A percentile compares a stretch with the other conserved stretches of the same genome.
Conservation (phyloP, 225 moss, liverwort and hornwort genomes). For the Thuidium tamariscinum region DNA sequence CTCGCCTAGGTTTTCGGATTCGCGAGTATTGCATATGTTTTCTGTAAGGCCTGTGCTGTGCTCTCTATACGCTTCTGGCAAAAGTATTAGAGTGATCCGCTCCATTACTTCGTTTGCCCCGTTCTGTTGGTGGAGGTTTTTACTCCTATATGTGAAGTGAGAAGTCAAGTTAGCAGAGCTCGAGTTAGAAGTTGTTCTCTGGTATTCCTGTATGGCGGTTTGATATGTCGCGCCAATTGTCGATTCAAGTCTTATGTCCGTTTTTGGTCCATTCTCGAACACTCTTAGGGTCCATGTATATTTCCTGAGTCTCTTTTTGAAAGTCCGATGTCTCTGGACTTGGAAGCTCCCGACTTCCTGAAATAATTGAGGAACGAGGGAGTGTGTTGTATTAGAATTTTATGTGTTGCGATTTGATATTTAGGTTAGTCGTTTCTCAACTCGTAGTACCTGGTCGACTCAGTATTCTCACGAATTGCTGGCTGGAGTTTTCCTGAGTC, state of each 20-base stretch:
- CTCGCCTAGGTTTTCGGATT: not conserved
- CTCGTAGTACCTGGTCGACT: not conserved
- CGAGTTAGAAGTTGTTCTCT: too few relatives aligned
- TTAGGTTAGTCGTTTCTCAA: not conserved
- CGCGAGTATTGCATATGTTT: accelerated
- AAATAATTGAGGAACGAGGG: not conserved
- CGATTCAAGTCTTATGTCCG: too few relatives aligned
- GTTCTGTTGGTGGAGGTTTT: not conserved
- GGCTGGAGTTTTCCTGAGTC: not conserved
- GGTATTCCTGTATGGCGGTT: too few relatives aligned
- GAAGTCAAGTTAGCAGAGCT: not conserved
- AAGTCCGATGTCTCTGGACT: too few relatives aligned
- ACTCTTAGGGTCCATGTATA: accelerated
- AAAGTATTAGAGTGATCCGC: not conserved
- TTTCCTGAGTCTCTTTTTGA: not conserved
- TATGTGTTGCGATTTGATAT: not conserved
- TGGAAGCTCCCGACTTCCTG: too few relatives aligned
- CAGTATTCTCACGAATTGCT: not conserved
- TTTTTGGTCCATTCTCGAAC: not conserved
- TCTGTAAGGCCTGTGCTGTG: too few relatives aligned
- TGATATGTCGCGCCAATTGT: not conserved
- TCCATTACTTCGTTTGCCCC: too few relatives aligned
- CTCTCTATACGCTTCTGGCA: not conserved
- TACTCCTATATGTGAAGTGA: too few relatives aligned
- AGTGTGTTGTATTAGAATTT: too few relatives aligned